Percentiles rank a stretch among this genome's conserved stretches.
phyloP scores from a whole-genome alignment of 768 basidiomycete species.

The Lactarius akahatsu region DNA sequence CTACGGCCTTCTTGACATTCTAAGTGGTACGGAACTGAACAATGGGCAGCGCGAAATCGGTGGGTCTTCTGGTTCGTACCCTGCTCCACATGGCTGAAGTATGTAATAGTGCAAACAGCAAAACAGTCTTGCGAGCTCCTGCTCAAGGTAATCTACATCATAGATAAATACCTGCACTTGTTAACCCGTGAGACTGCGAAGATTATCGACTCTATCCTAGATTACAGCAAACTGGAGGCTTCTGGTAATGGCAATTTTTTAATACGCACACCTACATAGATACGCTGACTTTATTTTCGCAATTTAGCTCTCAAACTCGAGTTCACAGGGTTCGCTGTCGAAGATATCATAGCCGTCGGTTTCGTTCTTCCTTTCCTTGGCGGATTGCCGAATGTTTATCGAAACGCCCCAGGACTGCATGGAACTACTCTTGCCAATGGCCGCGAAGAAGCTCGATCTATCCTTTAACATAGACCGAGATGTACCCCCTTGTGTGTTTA shows the following conservation, averaged over 20 bases:
- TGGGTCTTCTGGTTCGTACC: conserved; percentile 28
- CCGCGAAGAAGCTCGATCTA: conserved; percentile 69
- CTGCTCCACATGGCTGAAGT: conserved; percentile 5
- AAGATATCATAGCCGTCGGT: conserved; percentile 67
- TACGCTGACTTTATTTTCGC: conserved; percentile 19
- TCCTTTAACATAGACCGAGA: conserved; percentile 68
- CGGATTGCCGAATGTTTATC: background rate
- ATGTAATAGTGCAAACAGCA: conserved; percentile 61
- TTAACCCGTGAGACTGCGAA: conserved; percentile 31
- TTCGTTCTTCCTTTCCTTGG: no score
- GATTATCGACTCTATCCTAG: conserved; percentile 79
- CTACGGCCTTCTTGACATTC: conserved; percentile 72
- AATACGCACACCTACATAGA: background rate
- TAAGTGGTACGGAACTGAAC: conserved; percentile 69
- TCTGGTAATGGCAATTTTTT: conserved; percentile 47
- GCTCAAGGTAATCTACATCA: conserved; percentile 48
- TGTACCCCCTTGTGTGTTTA: conserved; percentile 58
- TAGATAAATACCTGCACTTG: background rate
- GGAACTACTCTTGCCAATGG: conserved; percentile 73
- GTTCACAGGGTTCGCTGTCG: conserved; percentile 61
- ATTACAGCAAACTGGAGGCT: conserved; percentile 78
- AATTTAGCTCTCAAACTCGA: conserved; percentile 65
- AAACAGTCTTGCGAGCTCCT: conserved; percentile 76
- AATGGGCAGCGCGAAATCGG: conserved; percentile 69
- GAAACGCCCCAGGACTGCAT: conserved; percentile 58